Evolutionary conservation across 2,329 filamentous ascomycete genomes (phyloP).

Genomic region (Xylaria sp.): DNA sequence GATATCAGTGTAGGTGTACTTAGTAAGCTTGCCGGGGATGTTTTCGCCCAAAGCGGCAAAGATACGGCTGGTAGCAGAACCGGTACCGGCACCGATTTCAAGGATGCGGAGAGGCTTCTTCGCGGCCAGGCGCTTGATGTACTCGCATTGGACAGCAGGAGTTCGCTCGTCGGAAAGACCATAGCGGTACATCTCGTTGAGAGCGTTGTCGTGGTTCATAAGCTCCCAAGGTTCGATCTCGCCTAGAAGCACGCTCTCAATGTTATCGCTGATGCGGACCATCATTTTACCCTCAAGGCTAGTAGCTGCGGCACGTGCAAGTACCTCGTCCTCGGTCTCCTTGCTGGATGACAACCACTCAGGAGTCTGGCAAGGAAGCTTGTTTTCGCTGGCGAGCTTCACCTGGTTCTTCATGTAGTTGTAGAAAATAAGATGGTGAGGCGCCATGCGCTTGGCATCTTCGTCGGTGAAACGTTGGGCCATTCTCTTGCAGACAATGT

Average conservation of each 20-base stretch:
- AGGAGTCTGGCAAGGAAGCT: slow-evolving; percentile 44
- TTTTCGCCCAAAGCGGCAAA: slow-evolving; percentile 49
- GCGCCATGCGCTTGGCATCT: slow-evolving; percentile 43
- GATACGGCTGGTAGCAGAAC: slow-evolving; percentile 55
- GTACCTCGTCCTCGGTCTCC: slow-evolving; percentile 43
- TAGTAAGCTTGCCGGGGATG: slow-evolving; percentile 48
- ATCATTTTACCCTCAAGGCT: slow-evolving; percentile 48
- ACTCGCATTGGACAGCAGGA: slow-evolving; percentile 46
- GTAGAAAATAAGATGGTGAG: slow-evolving; percentile 45
- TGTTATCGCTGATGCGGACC: slow-evolving; percentile 47
- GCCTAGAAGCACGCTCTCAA: slow-evolving; percentile 45
- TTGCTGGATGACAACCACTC: slow-evolving; percentile 44
- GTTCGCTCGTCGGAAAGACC: slow-evolving; percentile 48
- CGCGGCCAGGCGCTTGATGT: slow-evolving; percentile 45
- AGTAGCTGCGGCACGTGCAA: slow-evolving; percentile 41
- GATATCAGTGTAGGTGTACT: slow-evolving; percentile 61
- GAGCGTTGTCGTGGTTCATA: slow-evolving; percentile 48
- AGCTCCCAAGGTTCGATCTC: slow-evolving; percentile 48
- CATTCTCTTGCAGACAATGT: slow-evolving; percentile 47
- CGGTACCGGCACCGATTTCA: slow-evolving; percentile 57
- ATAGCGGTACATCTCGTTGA: slow-evolving; percentile 48
- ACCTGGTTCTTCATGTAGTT: slow-evolving; percentile 48
- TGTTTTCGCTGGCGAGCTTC: slow-evolving; percentile 41
- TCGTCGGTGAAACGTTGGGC: slow-evolving; percentile 43
- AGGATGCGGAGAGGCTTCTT: slow-evolving; percentile 53